Evolutionary conservation across 176 grass and related monocot genomes (phyloP), one percentile per base, ranked within the genome.

Genomic region (barley (Hordeum vulgare)): DNA sequence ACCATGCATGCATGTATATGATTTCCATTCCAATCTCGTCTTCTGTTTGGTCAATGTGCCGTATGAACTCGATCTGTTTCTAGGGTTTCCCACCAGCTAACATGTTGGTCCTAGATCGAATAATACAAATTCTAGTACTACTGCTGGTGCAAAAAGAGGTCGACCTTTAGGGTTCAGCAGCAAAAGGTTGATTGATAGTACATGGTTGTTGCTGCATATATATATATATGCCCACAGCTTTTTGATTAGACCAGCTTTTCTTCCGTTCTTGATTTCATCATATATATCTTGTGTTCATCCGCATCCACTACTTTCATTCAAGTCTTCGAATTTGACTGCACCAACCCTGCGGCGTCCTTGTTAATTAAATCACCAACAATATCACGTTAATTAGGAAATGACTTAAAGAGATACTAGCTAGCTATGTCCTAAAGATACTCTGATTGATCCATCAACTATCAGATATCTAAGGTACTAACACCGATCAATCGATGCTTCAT

Each of bases 81-180:
- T 90, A 92, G 85, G 91, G 89, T 88, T 97, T 90, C 65, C 76
- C 71, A 84, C 61, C 74, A 74, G 73, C 84, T 7, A 31, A 23
- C 11, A 3, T 9, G 65, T 8, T 9, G 65, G 39, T 27, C 40
- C 31, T 84, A 79, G 37, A 73, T 13, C 40, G 21, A 88, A 83
- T 78, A 78, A 64, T 33, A 80, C 88, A 47, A 73, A n/a, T 14
- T 24, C 4, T 29, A 84, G 1, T 27, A 64, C 1, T 64, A 57
- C n/a, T 3, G 1, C 51, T 56, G 51, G 51, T 1, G 18, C 20
- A 86, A 76, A 76, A 35, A 53, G 6, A 35, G 21, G 27, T 64
- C 27, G 34, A 79, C 21, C 70, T 83, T 83, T 90, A 84, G 88
- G 74, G 66, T 84, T 93, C 65, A 41, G 9, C 20, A 13, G 37